phyloP scores from a whole-genome alignment of 1,284 basidiomycete genomes.

The Phellopilus nigrolimitatus region DNA sequence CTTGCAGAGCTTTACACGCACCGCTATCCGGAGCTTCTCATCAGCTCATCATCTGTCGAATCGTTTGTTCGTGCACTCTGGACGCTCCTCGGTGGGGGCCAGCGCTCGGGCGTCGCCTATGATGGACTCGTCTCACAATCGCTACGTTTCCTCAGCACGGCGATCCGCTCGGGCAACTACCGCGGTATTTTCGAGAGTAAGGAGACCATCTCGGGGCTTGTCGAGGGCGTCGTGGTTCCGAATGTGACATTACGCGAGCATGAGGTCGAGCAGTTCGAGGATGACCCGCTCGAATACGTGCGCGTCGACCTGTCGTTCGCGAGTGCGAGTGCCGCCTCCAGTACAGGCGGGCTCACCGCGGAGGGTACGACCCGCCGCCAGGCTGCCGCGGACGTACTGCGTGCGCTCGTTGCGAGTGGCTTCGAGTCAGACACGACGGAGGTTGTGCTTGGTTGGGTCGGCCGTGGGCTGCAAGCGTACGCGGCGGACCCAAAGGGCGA shows the following conservation, averaged over 20 bases:
- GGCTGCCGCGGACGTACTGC: slow-evolving; percentile 89
- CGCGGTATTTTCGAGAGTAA: slow-evolving; percentile 58
- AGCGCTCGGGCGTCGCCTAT: slow-evolving; percentile 65
- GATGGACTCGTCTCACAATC: slow-evolving; percentile 92
- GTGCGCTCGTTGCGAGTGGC: slow-evolving; percentile 76
- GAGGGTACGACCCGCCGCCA: slow-evolving; percentile 79
- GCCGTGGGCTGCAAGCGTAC: slow-evolving; percentile 63
- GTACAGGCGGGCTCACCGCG: slow-evolving; percentile 34
- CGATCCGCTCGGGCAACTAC: slow-evolving; percentile 83
- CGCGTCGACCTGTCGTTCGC: slow-evolving; percentile 72
- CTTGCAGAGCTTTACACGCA: slow-evolving; percentile 36
- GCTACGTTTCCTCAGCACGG: slow-evolving; percentile 87
- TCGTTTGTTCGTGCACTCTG: slow-evolving; percentile 90
- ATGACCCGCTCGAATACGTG: slow-evolving; percentile 95
- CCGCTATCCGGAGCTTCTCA: slow-evolving; percentile 48
- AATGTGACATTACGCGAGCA: slow-evolving; percentile 87
- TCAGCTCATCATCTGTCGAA: slow-evolving; percentile 49
- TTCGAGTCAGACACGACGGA: slow-evolving; percentile 82
- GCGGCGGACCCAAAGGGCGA: slow-evolving; percentile 41
- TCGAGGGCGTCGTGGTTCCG: slow-evolving; percentile 89
- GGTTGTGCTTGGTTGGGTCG: slow-evolving; percentile 83
- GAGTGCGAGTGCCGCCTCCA: slow-evolving; percentile 50
- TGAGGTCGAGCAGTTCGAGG: slow-evolving; percentile 95
- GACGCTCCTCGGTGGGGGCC: slow-evolving; percentile 78
- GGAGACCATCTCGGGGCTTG: slow-evolving; percentile 79